These are phyloP conservation scores for Fusarium poae DNA, from an alignment of 2,329 filamentous ascomycete species.

Conservation along the genomic window DNA sequence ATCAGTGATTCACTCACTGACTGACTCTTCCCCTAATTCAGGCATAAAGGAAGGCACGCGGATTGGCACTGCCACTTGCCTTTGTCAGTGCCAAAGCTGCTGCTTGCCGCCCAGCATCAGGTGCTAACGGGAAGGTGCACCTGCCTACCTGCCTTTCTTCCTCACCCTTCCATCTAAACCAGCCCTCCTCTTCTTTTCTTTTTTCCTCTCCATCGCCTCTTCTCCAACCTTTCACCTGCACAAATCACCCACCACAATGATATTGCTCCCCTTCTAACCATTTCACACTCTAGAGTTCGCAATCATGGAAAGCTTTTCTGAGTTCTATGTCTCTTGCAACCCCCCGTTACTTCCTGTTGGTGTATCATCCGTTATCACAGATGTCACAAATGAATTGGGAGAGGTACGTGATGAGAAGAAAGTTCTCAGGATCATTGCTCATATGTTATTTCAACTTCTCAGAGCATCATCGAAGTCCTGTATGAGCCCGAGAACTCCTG, in stretches of 20 bases:
- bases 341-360: constrained; percentile 52
- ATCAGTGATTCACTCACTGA: constrained; percentile 18
- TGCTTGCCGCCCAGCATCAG: constrained; percentile 15
- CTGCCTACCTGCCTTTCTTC: constrained; percentile 4
- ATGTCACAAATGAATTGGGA: constrained; percentile 13
- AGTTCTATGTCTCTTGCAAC: constrained; percentile 55
- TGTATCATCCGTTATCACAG: constrained; percentile 47
- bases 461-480: constrained; percentile 50
- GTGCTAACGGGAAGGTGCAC: constrained; percentile 18
- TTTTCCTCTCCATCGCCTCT: neutral
- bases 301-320: constrained; percentile 40
- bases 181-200: neutral
- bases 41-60: neutral
- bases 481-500: constrained; percentile 55
- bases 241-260: neutral
- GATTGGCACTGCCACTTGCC: constrained; percentile 1
- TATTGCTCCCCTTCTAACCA: neutral
- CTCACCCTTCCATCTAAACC: neutral
- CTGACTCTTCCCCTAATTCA: too few relatives aligned
- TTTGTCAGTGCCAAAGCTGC: constrained; percentile 1
- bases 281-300: neutral
- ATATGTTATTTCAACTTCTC: neutral
- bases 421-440: neutral
- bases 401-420: constrained; percentile 25
- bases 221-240: neutral